Evolutionary conservation across 2,329 filamentous ascomycete species (phyloP), one percentile per base, ranked within the genome.

Genomic region (Trichoderma sp.): DNA sequence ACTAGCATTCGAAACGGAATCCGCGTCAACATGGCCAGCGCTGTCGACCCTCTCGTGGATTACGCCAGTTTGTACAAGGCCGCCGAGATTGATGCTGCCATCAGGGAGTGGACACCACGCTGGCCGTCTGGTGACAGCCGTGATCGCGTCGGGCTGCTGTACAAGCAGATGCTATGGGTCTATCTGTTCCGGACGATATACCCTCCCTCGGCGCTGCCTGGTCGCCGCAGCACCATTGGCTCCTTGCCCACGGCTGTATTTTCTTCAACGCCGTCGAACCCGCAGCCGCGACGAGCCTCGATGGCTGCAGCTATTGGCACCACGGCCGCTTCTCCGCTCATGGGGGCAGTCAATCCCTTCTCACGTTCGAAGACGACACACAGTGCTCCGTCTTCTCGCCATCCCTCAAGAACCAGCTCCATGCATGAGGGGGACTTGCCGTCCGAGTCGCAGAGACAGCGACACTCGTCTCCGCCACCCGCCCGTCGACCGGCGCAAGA

Each of bases 1-100:
- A 93, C 92, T 2, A 86, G 87, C 13, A 86, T 97, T 42, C 87
- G 93, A 50, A 90, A 94, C 76, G 84, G 84, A 2, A 91, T 97
- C 70, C 87, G 93, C 6, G 81, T 83, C 35, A 89, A 92, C 61
- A 89, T 93, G 72, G 83, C 64, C 75, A 85, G 64, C 81, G 71
- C 86, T 4, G 79, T 87, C 2, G 89, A 92, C 61, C 91, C 91
- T 0, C 83, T 86, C 0, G 89, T 94, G 50, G 89, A 93, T 76
- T 93, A 93, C 74, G 84, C 86, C 27, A 90, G 89, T 12, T 81
- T 95, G 10, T 90, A 89, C 73, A 86, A 87, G 54, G 92, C 92
- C 0, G 88, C 90, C 6, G 87, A 89, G 63, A 93, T 97, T 73
- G 91, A 96, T 71, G 85, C 85, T 15, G 89, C 86, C 5, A 89